Base-by-base conservation (phyloP, 805 yeast species). In the Helenozyma rhizophorensis region DNA sequence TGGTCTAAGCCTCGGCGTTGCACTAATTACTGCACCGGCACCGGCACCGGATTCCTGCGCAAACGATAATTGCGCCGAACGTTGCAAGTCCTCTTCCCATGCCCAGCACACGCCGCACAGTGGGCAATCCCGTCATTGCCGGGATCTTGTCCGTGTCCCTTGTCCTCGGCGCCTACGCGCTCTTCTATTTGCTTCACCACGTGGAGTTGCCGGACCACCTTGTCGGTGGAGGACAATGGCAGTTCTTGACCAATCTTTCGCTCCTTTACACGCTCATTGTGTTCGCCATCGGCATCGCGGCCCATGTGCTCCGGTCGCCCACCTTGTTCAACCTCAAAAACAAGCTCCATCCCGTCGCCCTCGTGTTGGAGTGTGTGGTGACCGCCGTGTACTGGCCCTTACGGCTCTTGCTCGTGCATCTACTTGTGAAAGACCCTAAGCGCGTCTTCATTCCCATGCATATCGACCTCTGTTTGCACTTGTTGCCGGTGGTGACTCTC, bases 191-290 rank as follows among this genome's bases (percentile, higher is more conserved):
- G 25, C 42, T 50, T 24, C 33, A 34, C 13, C 25, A 25, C 5
- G 23, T 57, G 6, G 52, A 49, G 10, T 56, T 83, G 16, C 87
- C 88, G 1, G 60, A 56, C 1, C 61, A 56, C 23, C 54, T 82
- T 17, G 60, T 49, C 2, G 54, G 58, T 14, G 90, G 79, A 1
- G 90, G 90, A 2, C 83, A 75, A 36, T 71, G 70, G 58, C 90
- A 83, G 50, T 83, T 83, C 51, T 62, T 83, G 31, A 83, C 93
- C 4, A 82, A 80, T 50, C 47, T 81, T n/a, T 72, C 82, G 7
- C 64, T 80, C 21, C 48, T 58, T 2, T 48, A 70, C 12, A 70
- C 83, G 2, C 43, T 76, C 8, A 36, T 68, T 27, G 68, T 70
- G 39, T 68, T 64, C 36, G 27, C 48, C 11, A 25, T 68, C 23